Evolutionary conservation across 768 basidiomycete genomes (phyloP).

Genomic region (Xerocomellus dryophilus): DNA sequence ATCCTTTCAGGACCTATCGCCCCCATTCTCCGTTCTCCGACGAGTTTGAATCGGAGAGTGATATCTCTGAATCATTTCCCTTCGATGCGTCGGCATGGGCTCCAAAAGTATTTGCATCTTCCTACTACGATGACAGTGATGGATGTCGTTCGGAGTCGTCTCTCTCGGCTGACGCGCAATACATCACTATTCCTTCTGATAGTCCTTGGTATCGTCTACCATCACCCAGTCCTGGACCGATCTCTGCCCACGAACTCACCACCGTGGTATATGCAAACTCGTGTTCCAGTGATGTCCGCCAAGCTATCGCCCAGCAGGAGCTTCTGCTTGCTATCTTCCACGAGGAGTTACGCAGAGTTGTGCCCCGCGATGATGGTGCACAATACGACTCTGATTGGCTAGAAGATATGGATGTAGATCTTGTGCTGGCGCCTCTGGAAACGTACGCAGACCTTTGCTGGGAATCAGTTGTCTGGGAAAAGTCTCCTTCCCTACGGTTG

Average conservation of each 20-base stretch:
- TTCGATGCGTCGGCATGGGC: conserved; percentile 20
- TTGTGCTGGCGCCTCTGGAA: conserved; percentile 28
- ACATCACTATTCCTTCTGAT: conserved; percentile 37
- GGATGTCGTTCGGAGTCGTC: conserved; percentile 19
- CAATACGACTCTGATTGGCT: conserved; percentile 28
- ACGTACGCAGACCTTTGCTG: conserved; percentile 32
- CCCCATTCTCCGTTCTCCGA: conserved; percentile 25
- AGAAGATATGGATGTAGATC: conserved; percentile 27
- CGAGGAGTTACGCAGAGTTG: conserved; percentile 25
- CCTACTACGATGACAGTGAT: conserved; percentile 22
- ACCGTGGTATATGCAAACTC: conserved; percentile 22
- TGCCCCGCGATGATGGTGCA: conserved; percentile 12
- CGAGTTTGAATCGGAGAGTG: conserved; percentile 19
- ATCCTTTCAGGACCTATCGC: conserved; percentile 14
- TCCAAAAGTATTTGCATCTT: conserved; percentile 11
- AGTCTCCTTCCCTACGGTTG: neutral
- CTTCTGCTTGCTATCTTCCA: conserved; percentile 34
- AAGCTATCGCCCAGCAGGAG: conserved; percentile 33
- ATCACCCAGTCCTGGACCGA: conserved; percentile 26
- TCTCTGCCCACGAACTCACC: conserved; percentile 18
- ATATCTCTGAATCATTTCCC: conserved; percentile 14
- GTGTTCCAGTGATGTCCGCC: conserved; percentile 33
- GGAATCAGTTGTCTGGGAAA: conserved; percentile 26
- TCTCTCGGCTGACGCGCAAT: conserved; percentile 34
- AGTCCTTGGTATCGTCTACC: conserved; percentile 39